These are phyloP conservation scores for Metarhizium anisopliae DNA, from an alignment of 2,329 filamentous ascomycete genomes.

Conservation along the genomic window DNA sequence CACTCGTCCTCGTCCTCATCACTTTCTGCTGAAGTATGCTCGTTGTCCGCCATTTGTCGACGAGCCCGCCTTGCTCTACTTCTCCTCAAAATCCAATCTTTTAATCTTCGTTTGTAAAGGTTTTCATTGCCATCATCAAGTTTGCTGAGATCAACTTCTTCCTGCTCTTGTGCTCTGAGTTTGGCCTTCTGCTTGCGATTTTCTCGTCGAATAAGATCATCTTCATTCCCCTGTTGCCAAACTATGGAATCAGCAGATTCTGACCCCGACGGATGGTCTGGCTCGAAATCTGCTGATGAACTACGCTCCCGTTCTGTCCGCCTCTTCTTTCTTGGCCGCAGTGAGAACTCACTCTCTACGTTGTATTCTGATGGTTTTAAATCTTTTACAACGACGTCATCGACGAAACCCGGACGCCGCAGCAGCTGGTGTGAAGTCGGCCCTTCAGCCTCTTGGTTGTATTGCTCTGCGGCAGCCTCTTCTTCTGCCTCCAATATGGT, in stretches of 20 bases:
- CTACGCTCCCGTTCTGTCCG: constrained; percentile 27
- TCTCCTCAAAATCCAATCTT: constrained; percentile 58
- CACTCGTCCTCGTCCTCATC: constrained; percentile 54
- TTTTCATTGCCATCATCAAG: constrained; percentile 86
- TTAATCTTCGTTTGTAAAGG: constrained; percentile 67
- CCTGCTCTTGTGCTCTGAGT: constrained; percentile 24
- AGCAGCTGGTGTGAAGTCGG: constrained; percentile 63
- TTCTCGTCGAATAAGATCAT: constrained; percentile 28
- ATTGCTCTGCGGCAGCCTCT: constrained; percentile 39
- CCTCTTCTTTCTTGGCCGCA: constrained; percentile 50
- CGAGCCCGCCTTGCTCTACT: constrained; percentile 32
- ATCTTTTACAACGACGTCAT: constrained; percentile 16
- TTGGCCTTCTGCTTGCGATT: constrained; percentile 34
- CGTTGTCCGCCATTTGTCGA: constrained; percentile 24
- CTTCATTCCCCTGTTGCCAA: constrained; percentile 30
- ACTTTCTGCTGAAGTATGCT: constrained; percentile 29
- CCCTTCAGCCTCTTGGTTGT: constrained; percentile 33
- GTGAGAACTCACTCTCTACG: constrained; percentile 43
- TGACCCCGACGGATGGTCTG: constrained; percentile 20
- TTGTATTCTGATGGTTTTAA: neutral
- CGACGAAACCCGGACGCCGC: constrained; percentile 61
- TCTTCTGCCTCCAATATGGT: constrained; percentile 77
- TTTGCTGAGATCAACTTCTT: constrained; percentile 39
- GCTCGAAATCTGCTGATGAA: constrained; percentile 40
- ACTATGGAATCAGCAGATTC: constrained; percentile 25